phyloP scores from a whole-genome alignment of 179 eudicot genomes.

The Beta corolliflora region DNA sequence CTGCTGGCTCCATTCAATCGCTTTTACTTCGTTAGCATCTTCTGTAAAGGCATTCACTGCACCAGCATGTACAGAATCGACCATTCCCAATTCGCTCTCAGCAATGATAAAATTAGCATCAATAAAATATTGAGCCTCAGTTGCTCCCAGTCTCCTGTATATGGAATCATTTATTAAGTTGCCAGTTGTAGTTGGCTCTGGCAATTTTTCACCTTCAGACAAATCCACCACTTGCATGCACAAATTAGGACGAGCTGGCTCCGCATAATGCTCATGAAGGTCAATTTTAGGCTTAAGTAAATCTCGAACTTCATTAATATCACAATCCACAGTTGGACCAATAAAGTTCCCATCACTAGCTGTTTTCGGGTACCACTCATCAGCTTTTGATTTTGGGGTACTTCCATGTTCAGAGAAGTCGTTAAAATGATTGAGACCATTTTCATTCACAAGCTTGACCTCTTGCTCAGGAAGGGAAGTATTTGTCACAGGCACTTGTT shows the following conservation, averaged over 20 bases:
- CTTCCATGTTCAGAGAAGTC: conserved; percentile 25
- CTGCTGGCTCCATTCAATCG: conserved; percentile 30
- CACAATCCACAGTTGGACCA: conserved; percentile 13
- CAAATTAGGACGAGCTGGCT: conserved; percentile 24
- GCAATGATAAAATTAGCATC: conserved; percentile 12
- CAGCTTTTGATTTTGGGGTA: conserved; percentile 18
- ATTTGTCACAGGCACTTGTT: conserved; percentile 30
- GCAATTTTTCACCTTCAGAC: conserved; percentile 25
- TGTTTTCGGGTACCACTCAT: conserved; percentile 9
- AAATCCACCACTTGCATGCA: not conserved
- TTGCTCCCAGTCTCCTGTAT: conserved; percentile 11
- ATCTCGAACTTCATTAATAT: conserved; percentile 26
- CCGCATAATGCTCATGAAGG: conserved; percentile 35
- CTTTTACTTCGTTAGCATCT: conserved; percentile 15
- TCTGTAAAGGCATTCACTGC: conserved; percentile 12
- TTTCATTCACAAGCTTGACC: conserved; percentile 26
- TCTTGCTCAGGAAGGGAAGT: conserved; percentile 32
- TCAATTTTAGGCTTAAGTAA: conserved; percentile 22
- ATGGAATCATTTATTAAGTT: conserved; percentile 14
- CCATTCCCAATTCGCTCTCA: not conserved
- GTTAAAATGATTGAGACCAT: conserved; percentile 32
- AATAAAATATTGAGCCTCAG: conserved; percentile 16
- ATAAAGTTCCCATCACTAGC: not conserved
- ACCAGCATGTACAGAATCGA: conserved; percentile 3
- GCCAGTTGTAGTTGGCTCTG: not conserved